Evolutionary conservation across 2,329 filamentous ascomycete genomes (phyloP), one percentile per base, ranked within the genome.

Genomic region (Pestalotiopsis sp.): DNA sequence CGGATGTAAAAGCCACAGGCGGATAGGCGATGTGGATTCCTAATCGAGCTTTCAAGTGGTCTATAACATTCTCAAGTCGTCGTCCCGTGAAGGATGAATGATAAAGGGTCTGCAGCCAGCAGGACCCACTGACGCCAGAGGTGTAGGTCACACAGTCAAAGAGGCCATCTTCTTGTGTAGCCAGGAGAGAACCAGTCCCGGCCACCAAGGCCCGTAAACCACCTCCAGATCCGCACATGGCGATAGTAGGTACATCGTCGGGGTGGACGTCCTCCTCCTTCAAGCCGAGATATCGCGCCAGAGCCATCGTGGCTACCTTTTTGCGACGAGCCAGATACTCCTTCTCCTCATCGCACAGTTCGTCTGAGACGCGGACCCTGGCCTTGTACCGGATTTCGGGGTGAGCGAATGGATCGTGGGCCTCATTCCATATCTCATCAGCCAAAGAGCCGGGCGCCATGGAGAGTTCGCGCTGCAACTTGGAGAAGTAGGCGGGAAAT

Each of bases 101-200:
- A 76, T 93, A 97, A 3, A 99, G 84, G 0, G 92, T 86, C 78
- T 98, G 95, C 5, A 98, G 85, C 96, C 96, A 99, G 78, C 96
- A 98, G 71, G 93, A 97, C 0, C 96, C 96, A 76, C 94, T 98
- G 62, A 99, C 96, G 1, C 96, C 96, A 4, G 95, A 94, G 0
- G 94, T 97, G 75, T 99, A 99, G 1, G 94, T 98, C 11, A 93
- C 87, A 77, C 96, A 98, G 79, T 98, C 94, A 77, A 97, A 97
- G 0, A 99, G 83, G 0, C 96, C 96, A 67, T 92, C 92, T 77
- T 98, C 92, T 68, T 94, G 89, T 0, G 94, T 87, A 3, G 94
- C 94, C 10, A 96, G 84, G 69, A 97, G 91, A 0, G 94, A 98
- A 0, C 95, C 94, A 0, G 94, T 91, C 3, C 95, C 94, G 1